Conservation (phyloP, 805 yeast species). For the Metschnikowia drakensbergensis region DNA sequence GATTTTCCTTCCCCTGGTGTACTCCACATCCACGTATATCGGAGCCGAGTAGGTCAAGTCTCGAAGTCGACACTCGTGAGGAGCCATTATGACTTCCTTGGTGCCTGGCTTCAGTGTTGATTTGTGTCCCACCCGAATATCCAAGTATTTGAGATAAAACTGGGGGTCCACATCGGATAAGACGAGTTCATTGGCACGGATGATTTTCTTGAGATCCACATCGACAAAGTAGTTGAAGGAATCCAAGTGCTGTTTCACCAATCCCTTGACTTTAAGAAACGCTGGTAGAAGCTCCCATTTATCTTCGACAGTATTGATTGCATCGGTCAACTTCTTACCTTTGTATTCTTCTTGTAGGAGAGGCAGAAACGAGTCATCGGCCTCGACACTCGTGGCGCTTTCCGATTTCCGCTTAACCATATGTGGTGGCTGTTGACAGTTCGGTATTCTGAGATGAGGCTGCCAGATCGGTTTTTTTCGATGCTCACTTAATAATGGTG, state of each 20-base stretch:
- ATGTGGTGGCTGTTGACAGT: neutral
- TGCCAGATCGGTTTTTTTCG: slow-evolving; percentile 5
- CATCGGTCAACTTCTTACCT: slow-evolving; percentile 85
- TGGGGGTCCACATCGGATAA: slow-evolving; percentile 96
- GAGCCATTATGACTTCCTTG: slow-evolving; percentile 68
- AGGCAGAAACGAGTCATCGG: slow-evolving; percentile 67
- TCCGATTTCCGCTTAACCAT: slow-evolving; percentile 17
- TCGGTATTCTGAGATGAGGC: slow-evolving; percentile 4
- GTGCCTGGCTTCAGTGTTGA: slow-evolving; percentile 48
- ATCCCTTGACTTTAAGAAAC: slow-evolving; percentile 88
- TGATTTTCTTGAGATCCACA: slow-evolving; percentile 86
- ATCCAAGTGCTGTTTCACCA: slow-evolving; percentile 95
- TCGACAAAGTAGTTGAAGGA: slow-evolving; percentile 98
- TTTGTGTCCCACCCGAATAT: slow-evolving; percentile 84
- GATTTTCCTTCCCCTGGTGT: slow-evolving; percentile 90
- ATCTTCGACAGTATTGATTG: slow-evolving; percentile 86
- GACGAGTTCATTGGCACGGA: slow-evolving; percentile 83
- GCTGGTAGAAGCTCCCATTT: slow-evolving; percentile 98
- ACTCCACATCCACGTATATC: slow-evolving; percentile 93
- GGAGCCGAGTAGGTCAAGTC: slow-evolving; percentile 96
- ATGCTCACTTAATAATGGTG: slow-evolving; percentile 10
- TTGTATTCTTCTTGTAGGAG: slow-evolving; percentile 75
- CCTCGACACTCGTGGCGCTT: slow-evolving; percentile 7
- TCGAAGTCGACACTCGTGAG: slow-evolving; percentile 93
- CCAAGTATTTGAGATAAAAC: slow-evolving; percentile 87